Percentiles rank a stretch among this genome's conserved stretches.
These are phyloP conservation scores for Globisporangium abappressorium DNA, from an alignment of 352 stramenopile species.

Conservation along the genomic window DNA sequence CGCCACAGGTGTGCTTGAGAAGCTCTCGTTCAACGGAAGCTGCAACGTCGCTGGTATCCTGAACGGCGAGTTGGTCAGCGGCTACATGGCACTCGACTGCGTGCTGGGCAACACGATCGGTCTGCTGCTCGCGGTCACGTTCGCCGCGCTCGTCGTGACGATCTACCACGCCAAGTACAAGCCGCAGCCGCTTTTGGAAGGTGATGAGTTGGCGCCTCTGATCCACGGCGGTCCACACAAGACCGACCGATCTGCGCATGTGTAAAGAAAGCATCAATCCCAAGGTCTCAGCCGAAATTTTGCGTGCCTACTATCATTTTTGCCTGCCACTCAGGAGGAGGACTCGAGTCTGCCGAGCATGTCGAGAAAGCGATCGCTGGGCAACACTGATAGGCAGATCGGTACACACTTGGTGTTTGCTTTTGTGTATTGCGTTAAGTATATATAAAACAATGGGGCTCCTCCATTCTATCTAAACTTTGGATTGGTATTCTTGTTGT, in stretches of 20 bases:
- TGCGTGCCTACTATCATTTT: neutral
- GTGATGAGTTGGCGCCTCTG: conserved; percentile 45
- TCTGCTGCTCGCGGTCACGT: conserved; percentile 48
- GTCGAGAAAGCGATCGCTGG: conserved; percentile 10
- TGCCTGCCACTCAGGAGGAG: neutral
- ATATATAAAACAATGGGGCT: conserved; percentile 13
- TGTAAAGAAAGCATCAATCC: neutral
- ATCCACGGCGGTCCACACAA: conserved; percentile 21
- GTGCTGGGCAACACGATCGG: conserved; percentile 74
- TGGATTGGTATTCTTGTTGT: neutral
- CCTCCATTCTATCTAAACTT: neutral
- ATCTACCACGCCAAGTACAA: conserved; percentile 56
- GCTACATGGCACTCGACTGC: conserved; percentile 72
- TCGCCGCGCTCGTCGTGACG: conserved; percentile 38
- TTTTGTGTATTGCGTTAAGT: conserved; percentile 16
- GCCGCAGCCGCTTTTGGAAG: conserved; percentile 7
- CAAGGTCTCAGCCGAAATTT: neutral
- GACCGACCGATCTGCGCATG: neutral
- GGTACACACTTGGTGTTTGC: neutral
- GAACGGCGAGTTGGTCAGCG: conserved; percentile 58
- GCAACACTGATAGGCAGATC: neutral
- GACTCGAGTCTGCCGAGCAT: neutral
- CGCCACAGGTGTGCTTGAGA: conserved; percentile 70
- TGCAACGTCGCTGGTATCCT: conserved; percentile 77
- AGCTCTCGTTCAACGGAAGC: conserved; percentile 81